These are phyloP conservation scores for Phyllostachys edulis DNA, from an alignment of 176 grass and related monocot species.

Conservation along the genomic window DNA sequence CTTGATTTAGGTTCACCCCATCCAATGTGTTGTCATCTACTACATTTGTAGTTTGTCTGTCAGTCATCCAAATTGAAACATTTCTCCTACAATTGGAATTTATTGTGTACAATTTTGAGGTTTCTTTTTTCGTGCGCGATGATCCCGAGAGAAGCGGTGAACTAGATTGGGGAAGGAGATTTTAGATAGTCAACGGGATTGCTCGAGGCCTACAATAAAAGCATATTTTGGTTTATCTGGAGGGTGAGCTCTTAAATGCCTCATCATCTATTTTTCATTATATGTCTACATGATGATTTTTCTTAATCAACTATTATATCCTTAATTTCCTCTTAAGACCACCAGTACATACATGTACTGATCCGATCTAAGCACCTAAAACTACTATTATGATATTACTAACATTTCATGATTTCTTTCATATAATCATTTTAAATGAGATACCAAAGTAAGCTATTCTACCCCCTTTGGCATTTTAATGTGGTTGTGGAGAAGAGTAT, in stretches of 20 bases:
- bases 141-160: no score
- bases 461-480: not conserved
- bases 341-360: not conserved
- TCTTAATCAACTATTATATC: not conserved
- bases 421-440: not conserved
- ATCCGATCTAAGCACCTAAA: not conserved
- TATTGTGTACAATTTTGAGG: no score
- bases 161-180: no score
- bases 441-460: not conserved
- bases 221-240: conserved; percentile 89
- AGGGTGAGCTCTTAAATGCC: conserved; percentile 41
- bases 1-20: no score
- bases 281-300: not conserved
- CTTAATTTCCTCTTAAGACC: not conserved
- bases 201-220: no score
- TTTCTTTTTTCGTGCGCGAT: no score
- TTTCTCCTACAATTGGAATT: no score
- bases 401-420: not conserved
- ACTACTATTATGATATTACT: not conserved
- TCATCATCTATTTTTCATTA: not conserved
- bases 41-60: no score
- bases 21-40: no score
- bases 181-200: no score
- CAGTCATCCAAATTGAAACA: no score
- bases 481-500: not conserved